Base-by-base conservation (phyloP, 1,139 yeast genomes). In the Yamadazyma dendronema region DNA sequence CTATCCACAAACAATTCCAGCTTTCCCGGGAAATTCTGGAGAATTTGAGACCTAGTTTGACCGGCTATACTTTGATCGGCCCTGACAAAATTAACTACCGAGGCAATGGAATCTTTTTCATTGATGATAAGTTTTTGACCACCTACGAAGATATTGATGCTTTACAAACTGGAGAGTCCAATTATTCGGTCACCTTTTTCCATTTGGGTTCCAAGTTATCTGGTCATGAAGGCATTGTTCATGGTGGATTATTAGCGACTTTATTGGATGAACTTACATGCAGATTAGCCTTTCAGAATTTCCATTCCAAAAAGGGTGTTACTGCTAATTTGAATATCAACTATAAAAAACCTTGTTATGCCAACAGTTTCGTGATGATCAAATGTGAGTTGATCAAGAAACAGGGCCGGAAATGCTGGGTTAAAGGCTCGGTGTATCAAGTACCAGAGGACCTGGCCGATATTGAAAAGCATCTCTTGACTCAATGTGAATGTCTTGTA, bases 241-340 rank as follows among this genome's bases (percentile, higher is more conserved):
- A 76, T 48, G 82, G 81, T 1, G 81, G 82, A 0, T 60, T 76
- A 29, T 57, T 73, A 32, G 81, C 81, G 2, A 74, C 81, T 0
- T 54, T 76, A 19, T 57, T 76, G 34, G 81, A 77, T 48, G 81
- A 77, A 47, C 61, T 70, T 34, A 72, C 79, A 4, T 77, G 80
- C 42, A 59, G 79, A 17, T 62, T 74, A 30, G 79, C 74, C 1
- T 70, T 76, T 48, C 74, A 74, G 33, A 67, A 74, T 44, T 66
- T 67, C 46, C 60, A 58, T 24, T 63, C 72, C 17, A 61, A 59
- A 37, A 63, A 61, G 42, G 75, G 72, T 0, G 75, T 71, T 11
- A 71, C 77, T 3, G 77, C 76, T 13, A 69, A 67, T 40, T 63
- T 71, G 50, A 70, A 69, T 42, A 61, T 71, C 37, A 65, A 60